Percentiles rank a stretch among this genome's conserved stretches.
These are phyloP conservation scores for Coemansia sp. DNA, from an alignment of 192 early-diverging fungal genomes.

Conservation along the genomic window DNA sequence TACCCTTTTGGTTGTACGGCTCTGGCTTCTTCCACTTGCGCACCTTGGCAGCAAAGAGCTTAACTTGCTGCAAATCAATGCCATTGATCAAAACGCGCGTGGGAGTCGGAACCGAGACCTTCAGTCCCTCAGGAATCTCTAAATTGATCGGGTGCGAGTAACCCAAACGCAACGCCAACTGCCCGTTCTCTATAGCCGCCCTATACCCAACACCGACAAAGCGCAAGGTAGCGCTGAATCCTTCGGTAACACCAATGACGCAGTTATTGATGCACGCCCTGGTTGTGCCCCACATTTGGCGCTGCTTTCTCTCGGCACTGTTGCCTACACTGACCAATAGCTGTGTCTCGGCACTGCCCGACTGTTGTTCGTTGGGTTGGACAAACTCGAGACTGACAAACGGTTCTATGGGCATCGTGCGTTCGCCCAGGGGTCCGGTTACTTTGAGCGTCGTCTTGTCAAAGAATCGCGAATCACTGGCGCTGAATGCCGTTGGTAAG, in stretches of 20 bases:
- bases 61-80: constrained; percentile 76
- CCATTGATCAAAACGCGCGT: constrained; percentile 84
- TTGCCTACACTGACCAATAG: constrained; percentile 62
- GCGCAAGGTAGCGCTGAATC: constrained; percentile 78
- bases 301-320: constrained; percentile 69
- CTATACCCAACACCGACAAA: constrained; percentile 95
- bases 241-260: constrained; percentile 89
- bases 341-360: constrained; percentile 40
- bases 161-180: constrained; percentile 80
- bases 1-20: constrained; percentile 99
- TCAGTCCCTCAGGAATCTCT: constrained; percentile 78
- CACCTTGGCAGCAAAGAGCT: constrained; percentile 91
- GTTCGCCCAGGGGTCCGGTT: constrained; percentile 79
- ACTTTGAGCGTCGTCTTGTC: constrained; percentile 71
- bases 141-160: constrained; percentile 82
- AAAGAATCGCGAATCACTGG: constrained; percentile 63
- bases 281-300: constrained; percentile 97
- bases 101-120: constrained; percentile 73
- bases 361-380: constrained; percentile 7
- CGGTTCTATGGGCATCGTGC: constrained; percentile 78
- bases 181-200: constrained; percentile 71
- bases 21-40: constrained; percentile 90
- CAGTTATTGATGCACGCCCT: constrained; percentile 84
- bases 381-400: constrained; percentile 62
- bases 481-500: constrained; percentile 61